Evolutionary conservation across 306 rosid genomes (phyloP), one percentile per base, ranked within the genome.

Genomic region (Gillenia trifoliata): DNA sequence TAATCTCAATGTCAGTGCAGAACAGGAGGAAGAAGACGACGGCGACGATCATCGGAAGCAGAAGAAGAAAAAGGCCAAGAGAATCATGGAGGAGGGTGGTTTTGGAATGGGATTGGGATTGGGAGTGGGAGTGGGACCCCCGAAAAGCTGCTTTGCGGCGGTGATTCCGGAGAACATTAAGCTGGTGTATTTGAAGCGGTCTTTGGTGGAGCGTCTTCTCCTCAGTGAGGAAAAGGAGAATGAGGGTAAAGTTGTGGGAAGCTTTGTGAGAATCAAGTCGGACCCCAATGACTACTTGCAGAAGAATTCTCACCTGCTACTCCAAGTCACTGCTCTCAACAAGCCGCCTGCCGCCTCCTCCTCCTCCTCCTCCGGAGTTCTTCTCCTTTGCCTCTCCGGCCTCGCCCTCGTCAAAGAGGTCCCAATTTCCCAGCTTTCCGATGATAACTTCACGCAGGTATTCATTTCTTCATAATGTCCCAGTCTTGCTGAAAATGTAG

Each of bases 261-360:
- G 96, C 79, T 86, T 89, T 82, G 83, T 93, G 67, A 86, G 96
- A 85, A 84, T 82, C 66, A 93, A 75, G 80, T 72, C 89, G 60
- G 96, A 91, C 71, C 97, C 93, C 4, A 85, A 91, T 73, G 97
- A 93, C 79, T 84, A 73, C 89, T 83, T 70, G 61, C 98, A 88
- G 89, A 93, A 83, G 72, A 87, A 91, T 73, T 84, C 96, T 66
- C 90, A 91, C 79, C 86, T 76, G 82, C 96, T 93, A 31, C 86
- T 91, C 70, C 98, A 86, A 80, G 89, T 93, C 66, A 81, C 84
- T 73, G 97, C 92, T 82, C 56, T 89, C 45, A 86, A 81, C 76
- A 83, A 86, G 41, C 41, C 41, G 41, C 41, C 41, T 3, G 41
- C 41, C 41, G 3, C n/a, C n/a, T n/a, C n/a, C n/a, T n/a, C 41